Conservation (phyloP, 768 basidiomycete species). For the Phlebiopsis flavidoalba region DNA sequence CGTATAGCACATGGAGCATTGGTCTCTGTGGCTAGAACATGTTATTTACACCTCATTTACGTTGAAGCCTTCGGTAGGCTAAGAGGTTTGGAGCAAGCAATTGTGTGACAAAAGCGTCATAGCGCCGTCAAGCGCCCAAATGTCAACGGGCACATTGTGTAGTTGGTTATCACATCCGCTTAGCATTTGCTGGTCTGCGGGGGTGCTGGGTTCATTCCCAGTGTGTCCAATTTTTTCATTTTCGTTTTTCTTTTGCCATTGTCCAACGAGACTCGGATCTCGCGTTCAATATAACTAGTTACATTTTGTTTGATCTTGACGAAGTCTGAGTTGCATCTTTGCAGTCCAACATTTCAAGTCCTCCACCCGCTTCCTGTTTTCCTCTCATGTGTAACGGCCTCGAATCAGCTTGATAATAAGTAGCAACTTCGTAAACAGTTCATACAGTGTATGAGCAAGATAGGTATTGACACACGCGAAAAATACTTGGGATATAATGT, state of each 20-base stretch:
- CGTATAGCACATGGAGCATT: too few species aligned
- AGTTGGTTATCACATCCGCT: slow-evolving; percentile 31
- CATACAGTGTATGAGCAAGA: background rate
- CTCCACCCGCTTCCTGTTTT: too few species aligned
- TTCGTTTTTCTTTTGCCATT: background rate
- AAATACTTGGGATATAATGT: background rate
- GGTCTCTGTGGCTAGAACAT: too few species aligned
- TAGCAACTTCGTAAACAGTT: background rate
- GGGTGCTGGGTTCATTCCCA: slow-evolving; percentile 9
- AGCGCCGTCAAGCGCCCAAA: too few species aligned
- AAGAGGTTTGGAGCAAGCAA: too few species aligned
- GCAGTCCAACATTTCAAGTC: too few species aligned
- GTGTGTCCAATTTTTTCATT: background rate
- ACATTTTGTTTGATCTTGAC: background rate
- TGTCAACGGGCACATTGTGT: slow-evolving; percentile 24
- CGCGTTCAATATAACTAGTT: too few species aligned
- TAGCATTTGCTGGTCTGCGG: slow-evolving; percentile 13
- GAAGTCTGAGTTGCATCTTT: background rate
- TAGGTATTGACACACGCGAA: background rate
- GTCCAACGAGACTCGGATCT: background rate
- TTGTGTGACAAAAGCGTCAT: too few species aligned
- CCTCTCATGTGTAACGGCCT: too few species aligned
- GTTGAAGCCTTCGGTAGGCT: too few species aligned
- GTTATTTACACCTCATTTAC: too few species aligned
- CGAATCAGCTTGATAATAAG: too few species aligned